A percentile compares a stretch with the other conserved stretches of the same genome.
phyloP scores from a whole-genome alignment of 805 yeast species.

The Metschnikowia shivogae region DNA sequence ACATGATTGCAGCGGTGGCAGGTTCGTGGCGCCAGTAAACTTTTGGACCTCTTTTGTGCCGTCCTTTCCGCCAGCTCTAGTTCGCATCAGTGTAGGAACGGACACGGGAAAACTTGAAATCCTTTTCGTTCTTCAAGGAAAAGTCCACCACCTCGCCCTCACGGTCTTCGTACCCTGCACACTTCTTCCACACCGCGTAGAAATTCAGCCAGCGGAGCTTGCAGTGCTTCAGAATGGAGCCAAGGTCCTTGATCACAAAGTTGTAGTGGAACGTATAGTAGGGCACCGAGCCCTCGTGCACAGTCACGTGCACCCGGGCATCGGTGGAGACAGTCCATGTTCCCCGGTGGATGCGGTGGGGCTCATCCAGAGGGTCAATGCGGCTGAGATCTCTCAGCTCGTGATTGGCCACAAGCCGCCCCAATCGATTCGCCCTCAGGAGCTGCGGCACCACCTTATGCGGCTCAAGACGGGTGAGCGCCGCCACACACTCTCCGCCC shows the following conservation, averaged over 20 bases:
- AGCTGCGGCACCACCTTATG: conserved; percentile 56
- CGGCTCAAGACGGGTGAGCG: conserved; percentile 74
- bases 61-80: background rate
- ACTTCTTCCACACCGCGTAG: conserved; percentile 47
- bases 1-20: too few relatives aligned
- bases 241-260: conserved; percentile 55
- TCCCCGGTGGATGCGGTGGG: conserved; percentile 43
- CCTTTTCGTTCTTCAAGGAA: conserved; percentile 65
- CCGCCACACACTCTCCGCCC: conserved; percentile 69
- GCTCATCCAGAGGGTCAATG: conserved; percentile 18
- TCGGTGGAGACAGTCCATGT: conserved; percentile 55
- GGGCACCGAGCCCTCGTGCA: conserved; percentile 56
- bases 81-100: conserved; percentile 28
- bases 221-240: conserved; percentile 56
- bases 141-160: conserved; percentile 48
- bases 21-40: too few relatives aligned
- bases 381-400: conserved; percentile 16
- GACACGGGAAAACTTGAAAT: conserved; percentile 73
- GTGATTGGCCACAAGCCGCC: conserved; percentile 15
- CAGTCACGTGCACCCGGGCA: conserved; percentile 44
- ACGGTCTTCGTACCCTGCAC: conserved; percentile 40
- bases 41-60: too few relatives aligned
- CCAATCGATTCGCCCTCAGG: conserved; percentile 24
- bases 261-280: conserved; percentile 62
- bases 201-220: conserved; percentile 70